phyloP scores from a whole-genome alignment of 1,284 basidiomycete genomes.

The Rhodofomes roseus region DNA sequence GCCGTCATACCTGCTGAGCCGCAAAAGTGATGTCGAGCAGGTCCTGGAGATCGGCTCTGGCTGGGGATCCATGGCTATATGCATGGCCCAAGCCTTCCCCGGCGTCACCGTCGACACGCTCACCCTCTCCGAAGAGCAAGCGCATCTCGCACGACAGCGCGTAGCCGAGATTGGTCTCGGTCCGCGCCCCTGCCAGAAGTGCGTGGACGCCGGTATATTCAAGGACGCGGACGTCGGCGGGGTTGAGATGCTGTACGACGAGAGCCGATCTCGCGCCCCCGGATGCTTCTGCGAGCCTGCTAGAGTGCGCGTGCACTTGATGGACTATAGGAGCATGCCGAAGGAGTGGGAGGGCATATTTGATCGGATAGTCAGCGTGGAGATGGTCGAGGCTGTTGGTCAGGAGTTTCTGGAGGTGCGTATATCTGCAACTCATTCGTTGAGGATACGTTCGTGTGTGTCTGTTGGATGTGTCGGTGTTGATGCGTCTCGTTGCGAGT shows the following conservation, averaged over 20 bases:
- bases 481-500: not conserved
- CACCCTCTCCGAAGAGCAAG: slow-evolving; percentile 73
- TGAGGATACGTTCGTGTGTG: no score
- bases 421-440: not conserved
- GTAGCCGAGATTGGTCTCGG: slow-evolving; percentile 36
- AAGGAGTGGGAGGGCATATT: slow-evolving; percentile 60
- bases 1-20: not conserved
- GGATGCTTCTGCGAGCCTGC: slow-evolving; percentile 22
- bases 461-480: no score
- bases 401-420: slow-evolving; percentile 53
- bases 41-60: slow-evolving; percentile 77
- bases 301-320: slow-evolving; percentile 66
- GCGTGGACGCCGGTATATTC: not conserved
- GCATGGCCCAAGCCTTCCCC: slow-evolving; percentile 48
- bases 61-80: slow-evolving; percentile 77
- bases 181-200: not conserved
- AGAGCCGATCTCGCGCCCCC: slow-evolving; percentile 45
- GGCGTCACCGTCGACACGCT: slow-evolving; percentile 70
- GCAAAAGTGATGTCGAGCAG: slow-evolving; percentile 10
- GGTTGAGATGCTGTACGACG: not conserved
- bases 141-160: slow-evolving; percentile 57
- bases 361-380: slow-evolving; percentile 71
- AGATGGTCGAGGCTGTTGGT: slow-evolving; percentile 83
- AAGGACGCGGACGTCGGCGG: slow-evolving; percentile 9
- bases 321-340: slow-evolving; percentile 74